These are phyloP conservation scores for Colletotrichum magnum DNA, from an alignment of 2,329 filamentous ascomycete species.

Conservation along the genomic window DNA sequence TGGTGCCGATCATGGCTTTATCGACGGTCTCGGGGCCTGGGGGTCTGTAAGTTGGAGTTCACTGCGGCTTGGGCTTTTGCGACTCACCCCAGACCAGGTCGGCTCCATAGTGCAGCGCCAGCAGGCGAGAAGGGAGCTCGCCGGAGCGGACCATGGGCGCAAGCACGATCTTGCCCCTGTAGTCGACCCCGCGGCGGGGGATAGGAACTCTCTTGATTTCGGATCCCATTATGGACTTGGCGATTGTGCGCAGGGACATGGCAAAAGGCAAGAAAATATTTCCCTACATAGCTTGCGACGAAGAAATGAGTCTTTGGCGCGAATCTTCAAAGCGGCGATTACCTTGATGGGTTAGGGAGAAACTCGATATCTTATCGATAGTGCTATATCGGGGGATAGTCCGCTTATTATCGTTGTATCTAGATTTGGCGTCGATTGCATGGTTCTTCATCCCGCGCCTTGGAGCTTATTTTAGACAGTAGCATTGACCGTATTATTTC, in stretches of 20 bases:
- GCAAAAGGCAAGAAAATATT: neutral
- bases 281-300: constrained; percentile 22
- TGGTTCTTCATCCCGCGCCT: too few species aligned
- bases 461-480: too few species aligned
- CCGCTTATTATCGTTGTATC: constrained; percentile 6
- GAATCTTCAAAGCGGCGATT: constrained; percentile 31
- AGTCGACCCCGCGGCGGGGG: constrained; percentile 90
- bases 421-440: neutral
- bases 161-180: constrained; percentile 92
- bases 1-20: constrained; percentile 89
- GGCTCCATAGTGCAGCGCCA: constrained; percentile 94
- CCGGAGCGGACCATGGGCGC: constrained; percentile 99
- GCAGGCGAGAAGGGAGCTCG: constrained; percentile 89
- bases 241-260: constrained; percentile 47
- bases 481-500: too few species aligned
- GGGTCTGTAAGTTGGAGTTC: constrained; percentile 20
- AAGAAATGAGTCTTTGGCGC: constrained; percentile 20
- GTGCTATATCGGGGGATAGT: neutral
- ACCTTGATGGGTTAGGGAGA: constrained; percentile 37
- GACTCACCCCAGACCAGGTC: constrained; percentile 92
- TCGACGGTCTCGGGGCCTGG: constrained; percentile 94
- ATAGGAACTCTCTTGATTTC: constrained; percentile 81
- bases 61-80: neutral
- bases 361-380: constrained; percentile 40
- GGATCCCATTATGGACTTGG: constrained; percentile 69